phyloP scores from a whole-genome alignment of 768 basidiomycete genomes.

The Tremella fuciformis region DNA sequence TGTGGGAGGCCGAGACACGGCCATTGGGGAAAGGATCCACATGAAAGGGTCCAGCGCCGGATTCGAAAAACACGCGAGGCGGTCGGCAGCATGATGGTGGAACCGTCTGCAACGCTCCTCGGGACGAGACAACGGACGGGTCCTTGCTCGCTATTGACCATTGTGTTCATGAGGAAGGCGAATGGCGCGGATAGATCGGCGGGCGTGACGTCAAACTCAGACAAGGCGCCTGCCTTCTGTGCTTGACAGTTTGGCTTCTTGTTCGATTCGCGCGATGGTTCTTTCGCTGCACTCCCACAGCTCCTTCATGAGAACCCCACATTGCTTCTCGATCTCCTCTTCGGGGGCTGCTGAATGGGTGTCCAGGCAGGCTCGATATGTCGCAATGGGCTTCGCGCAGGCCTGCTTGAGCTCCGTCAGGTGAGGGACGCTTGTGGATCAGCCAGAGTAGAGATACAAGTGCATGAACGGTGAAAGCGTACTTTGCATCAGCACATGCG shows the following conservation, averaged over 20 bases:
- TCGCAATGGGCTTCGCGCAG: slow-evolving; percentile 38
- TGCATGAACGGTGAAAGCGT: neutral
- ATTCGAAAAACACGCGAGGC: no score
- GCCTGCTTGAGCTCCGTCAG: slow-evolving; percentile 39
- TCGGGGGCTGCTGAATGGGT: slow-evolving; percentile 31
- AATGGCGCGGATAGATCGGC: neutral
- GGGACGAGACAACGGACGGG: no score
- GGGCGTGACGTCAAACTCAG: neutral
- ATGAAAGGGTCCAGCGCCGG: no score
- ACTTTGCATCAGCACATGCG: slow-evolving; percentile 46
- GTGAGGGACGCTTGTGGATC: slow-evolving; percentile 39
- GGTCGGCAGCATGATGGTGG: no score
- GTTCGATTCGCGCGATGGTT: slow-evolving; percentile 28
- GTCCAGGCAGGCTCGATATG: slow-evolving; percentile 44
- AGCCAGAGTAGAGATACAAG: neutral
- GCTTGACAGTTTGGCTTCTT: neutral
- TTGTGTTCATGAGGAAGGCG: no score
- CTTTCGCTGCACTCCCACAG: slow-evolving; percentile 49
- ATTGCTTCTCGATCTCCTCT: slow-evolving; percentile 31
- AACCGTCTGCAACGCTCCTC: no score
- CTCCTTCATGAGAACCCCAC: slow-evolving; percentile 39
- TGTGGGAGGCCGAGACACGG: no score
- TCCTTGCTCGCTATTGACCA: no score
- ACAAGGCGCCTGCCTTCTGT: neutral
- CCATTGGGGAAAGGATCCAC: no score